phyloP scores from a whole-genome alignment of 2,329 filamentous ascomycete genomes.

The Trichoderma guizhouense region DNA sequence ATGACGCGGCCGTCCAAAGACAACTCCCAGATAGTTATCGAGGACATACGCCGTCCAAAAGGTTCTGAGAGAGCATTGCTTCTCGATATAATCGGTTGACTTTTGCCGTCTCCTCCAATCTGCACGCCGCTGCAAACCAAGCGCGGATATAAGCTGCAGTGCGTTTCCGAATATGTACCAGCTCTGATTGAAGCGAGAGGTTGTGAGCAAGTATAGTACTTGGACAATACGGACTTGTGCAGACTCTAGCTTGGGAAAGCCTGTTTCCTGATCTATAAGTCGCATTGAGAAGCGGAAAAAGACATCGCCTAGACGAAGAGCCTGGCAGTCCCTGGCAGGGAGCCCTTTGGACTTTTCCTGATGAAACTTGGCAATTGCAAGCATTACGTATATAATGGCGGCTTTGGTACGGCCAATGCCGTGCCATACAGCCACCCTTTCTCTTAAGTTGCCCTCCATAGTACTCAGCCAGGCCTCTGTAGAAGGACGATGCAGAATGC shows the following conservation, averaged over 20 bases:
- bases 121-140: constrained; percentile 36
- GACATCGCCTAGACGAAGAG: constrained; percentile 33
- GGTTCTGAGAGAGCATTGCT: constrained; percentile 53
- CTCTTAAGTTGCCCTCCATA: constrained; percentile 38
- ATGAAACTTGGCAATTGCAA: constrained; percentile 46
- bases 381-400: constrained; percentile 46
- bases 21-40: constrained; percentile 61
- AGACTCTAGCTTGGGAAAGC: constrained; percentile 51
- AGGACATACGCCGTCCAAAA: constrained; percentile 63
- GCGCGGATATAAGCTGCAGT: constrained; percentile 47
- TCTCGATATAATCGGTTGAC: constrained; percentile 40
- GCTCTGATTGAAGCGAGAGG: constrained; percentile 57
- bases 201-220: constrained; percentile 56
- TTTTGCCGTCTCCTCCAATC: constrained; percentile 22
- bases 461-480: constrained; percentile 46
- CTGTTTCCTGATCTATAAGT: constrained; percentile 48
- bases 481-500: constrained; percentile 53
- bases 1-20: constrained; percentile 57
- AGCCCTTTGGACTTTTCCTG: constrained; percentile 37
- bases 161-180: constrained; percentile 60
- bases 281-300: constrained; percentile 41
- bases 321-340: constrained; percentile 26
- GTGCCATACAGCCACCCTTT: constrained; percentile 35
- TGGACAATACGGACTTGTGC: constrained; percentile 57
- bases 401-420: constrained; percentile 43